Evolutionary conservation across 2,329 filamentous ascomycete genomes (phyloP).

Genomic region (Neoscytalidium dimidiatum): DNA sequence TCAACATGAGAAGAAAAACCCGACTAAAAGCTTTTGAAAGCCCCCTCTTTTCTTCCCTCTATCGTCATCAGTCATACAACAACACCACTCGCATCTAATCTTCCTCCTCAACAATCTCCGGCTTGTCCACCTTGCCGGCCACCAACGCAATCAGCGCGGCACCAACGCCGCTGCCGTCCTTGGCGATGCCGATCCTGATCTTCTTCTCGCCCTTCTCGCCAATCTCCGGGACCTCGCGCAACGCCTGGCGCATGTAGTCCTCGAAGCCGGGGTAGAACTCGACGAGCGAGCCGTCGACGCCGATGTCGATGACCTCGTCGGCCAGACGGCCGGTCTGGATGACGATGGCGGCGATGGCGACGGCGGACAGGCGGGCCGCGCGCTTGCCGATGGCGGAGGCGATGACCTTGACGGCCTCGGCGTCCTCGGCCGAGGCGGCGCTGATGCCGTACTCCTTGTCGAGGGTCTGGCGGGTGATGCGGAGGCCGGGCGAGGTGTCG

Average conservation of each 20-base stretch:
- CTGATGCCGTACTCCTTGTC: conserved; percentile 76
- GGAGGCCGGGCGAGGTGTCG: conserved; percentile 72
- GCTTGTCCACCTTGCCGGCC: conserved; percentile 58
- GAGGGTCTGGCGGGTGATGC: conserved; percentile 74
- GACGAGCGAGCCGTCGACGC: conserved; percentile 90
- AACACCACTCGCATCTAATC: background rate
- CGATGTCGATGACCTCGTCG: conserved; percentile 77
- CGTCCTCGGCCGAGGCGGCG: conserved; percentile 78
- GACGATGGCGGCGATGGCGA: conserved; percentile 83
- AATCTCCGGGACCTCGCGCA: conserved; percentile 75
- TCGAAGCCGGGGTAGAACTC: conserved; percentile 96
- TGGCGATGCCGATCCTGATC: conserved; percentile 92
- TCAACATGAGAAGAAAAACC: no score
- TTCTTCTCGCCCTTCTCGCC: conserved; percentile 77
- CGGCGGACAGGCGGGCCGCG: conserved; percentile 82
- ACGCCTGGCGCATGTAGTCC: conserved; percentile 80
- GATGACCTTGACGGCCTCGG: conserved; percentile 81
- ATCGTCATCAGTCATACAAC: background rate
- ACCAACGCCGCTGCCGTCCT: conserved; percentile 94
- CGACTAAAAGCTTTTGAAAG: background rate
- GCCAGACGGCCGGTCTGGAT: conserved; percentile 76
- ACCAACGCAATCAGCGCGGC: conserved; percentile 93
- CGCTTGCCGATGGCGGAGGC: conserved; percentile 83
- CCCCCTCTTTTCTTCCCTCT: background rate
- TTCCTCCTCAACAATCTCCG: conserved; percentile 8